A percentile compares a stretch with the other conserved stretches of the same genome.
Conservation (phyloP, 2,329 filamentous ascomycete species). For the Malbranchea cinnamomea region DNA sequence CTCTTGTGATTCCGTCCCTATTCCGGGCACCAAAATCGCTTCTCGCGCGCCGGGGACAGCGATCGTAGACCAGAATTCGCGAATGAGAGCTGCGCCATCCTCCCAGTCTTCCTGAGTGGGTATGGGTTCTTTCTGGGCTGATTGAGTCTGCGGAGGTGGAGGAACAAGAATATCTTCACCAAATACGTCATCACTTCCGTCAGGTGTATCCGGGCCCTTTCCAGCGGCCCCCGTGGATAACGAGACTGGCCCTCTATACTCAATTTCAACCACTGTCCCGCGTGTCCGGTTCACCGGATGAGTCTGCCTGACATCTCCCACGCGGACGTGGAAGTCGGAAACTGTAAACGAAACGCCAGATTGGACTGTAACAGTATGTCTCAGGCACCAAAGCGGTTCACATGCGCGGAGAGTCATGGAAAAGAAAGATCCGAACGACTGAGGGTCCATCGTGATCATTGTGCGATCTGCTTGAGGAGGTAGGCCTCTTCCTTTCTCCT, state of each 20-base stretch:
- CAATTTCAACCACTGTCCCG: conserved; percentile 31
- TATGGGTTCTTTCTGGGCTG: too few species aligned
- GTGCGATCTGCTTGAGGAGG: conserved; percentile 6
- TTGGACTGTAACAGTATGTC: conserved; percentile 23
- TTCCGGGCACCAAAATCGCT: conserved; percentile 26
- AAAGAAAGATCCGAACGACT: conserved; percentile 22
- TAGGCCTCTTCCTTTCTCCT: background rate
- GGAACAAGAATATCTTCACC: too few species aligned
- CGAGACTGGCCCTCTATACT: conserved; percentile 23
- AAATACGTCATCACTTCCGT: background rate
- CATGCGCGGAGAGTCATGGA: conserved; percentile 27
- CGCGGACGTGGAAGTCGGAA: conserved; percentile 27
- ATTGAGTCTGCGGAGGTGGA: too few species aligned
- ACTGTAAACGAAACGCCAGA: conserved; percentile 27
- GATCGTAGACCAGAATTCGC: conserved; percentile 27
- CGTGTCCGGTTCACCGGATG: conserved; percentile 21
- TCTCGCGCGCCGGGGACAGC: conserved; percentile 24
- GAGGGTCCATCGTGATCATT: conserved; percentile 25
- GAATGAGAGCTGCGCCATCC: conserved; percentile 24
- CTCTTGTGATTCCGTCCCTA: conserved; percentile 24
- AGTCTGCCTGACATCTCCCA: conserved; percentile 30
- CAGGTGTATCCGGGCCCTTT: too few species aligned
- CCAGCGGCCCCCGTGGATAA: too few species aligned
- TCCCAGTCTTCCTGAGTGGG: conserved; percentile 22
- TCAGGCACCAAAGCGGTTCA: conserved; percentile 28